Percentiles rank a stretch among this genome's conserved stretches.
Conservation (phyloP, 306 rosid genomes). For the Calophaca sinica region DNA sequence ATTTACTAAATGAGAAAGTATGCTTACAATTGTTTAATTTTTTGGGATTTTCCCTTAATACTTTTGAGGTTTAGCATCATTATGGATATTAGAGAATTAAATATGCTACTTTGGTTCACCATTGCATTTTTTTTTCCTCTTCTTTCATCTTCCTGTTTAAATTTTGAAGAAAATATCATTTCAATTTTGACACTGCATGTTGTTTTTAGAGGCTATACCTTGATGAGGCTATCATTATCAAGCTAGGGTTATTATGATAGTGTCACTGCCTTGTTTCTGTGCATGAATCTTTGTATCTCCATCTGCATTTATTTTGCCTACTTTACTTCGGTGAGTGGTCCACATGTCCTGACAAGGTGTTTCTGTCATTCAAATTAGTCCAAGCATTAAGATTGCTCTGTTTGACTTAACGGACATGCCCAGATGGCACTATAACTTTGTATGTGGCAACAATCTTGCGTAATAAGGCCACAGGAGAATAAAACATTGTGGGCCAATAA, state of each 20-base stretch:
- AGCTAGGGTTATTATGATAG: not conserved
- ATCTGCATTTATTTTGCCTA: conserved; percentile 19
- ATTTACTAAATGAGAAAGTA: conserved; percentile 6
- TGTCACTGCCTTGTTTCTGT: conserved; percentile 11
- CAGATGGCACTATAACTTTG: not conserved
- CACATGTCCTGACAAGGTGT: too few species aligned
- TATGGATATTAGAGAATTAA: not conserved
- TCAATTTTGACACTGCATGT: conserved; percentile 19
- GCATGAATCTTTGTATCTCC: conserved; percentile 24
- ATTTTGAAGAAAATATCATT: conserved; percentile 9
- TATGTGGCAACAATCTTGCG: not conserved
- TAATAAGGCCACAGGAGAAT: not conserved
- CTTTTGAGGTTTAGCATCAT: conserved; percentile 11
- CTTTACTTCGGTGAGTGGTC: conserved; percentile 10
- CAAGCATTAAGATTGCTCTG: not conserved
- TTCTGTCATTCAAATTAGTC: not conserved
- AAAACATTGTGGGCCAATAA: not conserved
- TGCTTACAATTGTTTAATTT: conserved; percentile 11
- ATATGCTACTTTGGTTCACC: conserved; percentile 22
- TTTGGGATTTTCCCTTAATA: not conserved
- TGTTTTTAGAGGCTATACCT: not conserved
- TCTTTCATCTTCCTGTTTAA: conserved; percentile 26
- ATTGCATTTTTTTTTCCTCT: conserved; percentile 1
- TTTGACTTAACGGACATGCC: not conserved
- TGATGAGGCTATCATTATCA: conserved; percentile 1